Conservation (phyloP, 192 early-diverging fungal genomes). For the Phlyctochytrium arcticum region DNA sequence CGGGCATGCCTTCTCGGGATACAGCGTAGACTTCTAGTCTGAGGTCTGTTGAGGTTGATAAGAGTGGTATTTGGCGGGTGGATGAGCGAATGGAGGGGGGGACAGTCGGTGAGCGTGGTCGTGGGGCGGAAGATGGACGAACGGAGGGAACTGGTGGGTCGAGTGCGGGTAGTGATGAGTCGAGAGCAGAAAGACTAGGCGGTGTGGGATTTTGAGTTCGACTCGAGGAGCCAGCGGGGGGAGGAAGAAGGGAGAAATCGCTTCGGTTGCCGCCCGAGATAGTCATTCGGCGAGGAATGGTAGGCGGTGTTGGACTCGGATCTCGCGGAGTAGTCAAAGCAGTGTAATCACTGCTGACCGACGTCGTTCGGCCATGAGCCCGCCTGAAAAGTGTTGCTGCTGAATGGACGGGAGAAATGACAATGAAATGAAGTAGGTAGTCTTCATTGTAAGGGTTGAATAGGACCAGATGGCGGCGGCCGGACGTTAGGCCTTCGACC, state of each 20-base stretch:
- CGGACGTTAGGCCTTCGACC: constrained; percentile 7
- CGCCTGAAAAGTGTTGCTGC: too few species aligned
- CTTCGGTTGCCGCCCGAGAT: neutral
- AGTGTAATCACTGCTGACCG: neutral
- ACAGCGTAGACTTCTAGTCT: constrained; percentile 27
- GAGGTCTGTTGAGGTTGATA: neutral
- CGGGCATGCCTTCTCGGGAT: constrained; percentile 39
- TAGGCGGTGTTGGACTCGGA: neutral
- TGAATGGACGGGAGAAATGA: neutral
- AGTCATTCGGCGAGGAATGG: neutral
- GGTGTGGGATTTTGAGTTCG: neutral
- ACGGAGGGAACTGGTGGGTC: neutral
- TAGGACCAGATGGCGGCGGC: constrained; percentile 40
- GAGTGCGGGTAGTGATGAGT: too few species aligned
- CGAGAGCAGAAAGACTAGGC: too few species aligned
- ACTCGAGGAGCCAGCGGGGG: neutral
- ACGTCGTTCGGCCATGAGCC: too few species aligned
- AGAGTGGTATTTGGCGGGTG: neutral
- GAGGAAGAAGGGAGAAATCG: neutral
- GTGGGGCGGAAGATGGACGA: neutral
- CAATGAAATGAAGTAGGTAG: constrained; percentile 44
- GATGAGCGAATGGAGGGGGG: neutral
- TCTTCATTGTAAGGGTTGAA: constrained; percentile 46
- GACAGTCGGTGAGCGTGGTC: neutral
- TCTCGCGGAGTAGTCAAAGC: neutral